A percentile compares a stretch with the other conserved stretches of the same genome.
Evolutionary conservation across 371 early-diverging fungal species (phyloP).

Genomic region (Smittium mucronatum): DNA sequence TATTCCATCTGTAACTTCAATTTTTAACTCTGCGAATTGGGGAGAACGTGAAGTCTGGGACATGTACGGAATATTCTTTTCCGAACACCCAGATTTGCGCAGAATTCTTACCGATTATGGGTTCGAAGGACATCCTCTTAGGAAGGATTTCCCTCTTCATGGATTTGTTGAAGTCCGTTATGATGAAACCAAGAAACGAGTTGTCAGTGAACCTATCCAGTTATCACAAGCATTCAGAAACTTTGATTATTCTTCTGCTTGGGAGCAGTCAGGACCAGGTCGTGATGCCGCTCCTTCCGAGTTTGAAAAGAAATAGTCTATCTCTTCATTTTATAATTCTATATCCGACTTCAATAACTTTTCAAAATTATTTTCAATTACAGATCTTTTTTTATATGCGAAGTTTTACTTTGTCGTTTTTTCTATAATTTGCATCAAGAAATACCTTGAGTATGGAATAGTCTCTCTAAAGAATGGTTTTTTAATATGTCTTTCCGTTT

Average conservation of each 20-base stretch:
- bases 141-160: conserved; percentile 97
- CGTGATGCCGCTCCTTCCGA: conserved; percentile 31
- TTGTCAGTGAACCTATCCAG: conserved; percentile 90
- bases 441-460: too few species aligned
- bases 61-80: conserved; percentile 95
- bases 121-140: conserved; percentile 92
- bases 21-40: conserved; percentile 89
- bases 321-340: background rate
- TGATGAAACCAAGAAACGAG: conserved; percentile 94
- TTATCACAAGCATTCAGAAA: conserved; percentile 93
- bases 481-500: too few species aligned
- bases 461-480: too few species aligned
- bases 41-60: conserved; percentile 96
- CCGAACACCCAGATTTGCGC: conserved; percentile 89
- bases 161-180: conserved; percentile 91
- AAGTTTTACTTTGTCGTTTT: too few species aligned
- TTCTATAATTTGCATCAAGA: too few species aligned
- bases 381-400: too few species aligned
- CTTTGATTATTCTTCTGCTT: conserved; percentile 78
- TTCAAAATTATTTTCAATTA: too few species aligned
- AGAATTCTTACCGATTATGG: conserved; percentile 97
- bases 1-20: conserved; percentile 64
- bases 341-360: too few species aligned
- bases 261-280: conserved; percentile 56
- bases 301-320: conserved; percentile 18